These are phyloP conservation scores for Gossypium ekmanianum DNA, from an alignment of 345 rosid genomes.

Conservation along the genomic window DNA sequence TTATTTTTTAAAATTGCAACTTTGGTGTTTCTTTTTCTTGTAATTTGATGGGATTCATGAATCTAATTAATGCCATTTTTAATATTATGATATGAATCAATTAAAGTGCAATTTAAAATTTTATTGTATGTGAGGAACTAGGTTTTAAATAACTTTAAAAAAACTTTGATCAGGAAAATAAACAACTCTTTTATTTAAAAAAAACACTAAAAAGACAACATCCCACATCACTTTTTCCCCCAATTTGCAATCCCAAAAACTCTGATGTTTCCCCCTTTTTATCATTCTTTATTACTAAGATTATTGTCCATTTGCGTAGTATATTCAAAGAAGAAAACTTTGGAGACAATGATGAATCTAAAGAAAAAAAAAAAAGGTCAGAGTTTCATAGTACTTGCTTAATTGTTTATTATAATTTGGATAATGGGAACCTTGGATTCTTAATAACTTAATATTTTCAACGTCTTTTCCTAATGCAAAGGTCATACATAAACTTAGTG, in stretches of 20 bases:
- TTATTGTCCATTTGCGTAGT: neutral
- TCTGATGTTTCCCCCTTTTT: neutral
- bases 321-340: conserved; percentile 2
- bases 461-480: conserved; percentile 5
- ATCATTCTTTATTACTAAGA: neutral
- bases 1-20: neutral
- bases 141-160: neutral
- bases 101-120: neutral
- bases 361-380: neutral
- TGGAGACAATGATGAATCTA: neutral
- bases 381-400: neutral
- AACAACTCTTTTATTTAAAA: too few relatives aligned
- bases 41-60: too few relatives aligned
- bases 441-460: neutral
- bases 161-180: neutral
- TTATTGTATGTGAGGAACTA: neutral
- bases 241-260: neutral
- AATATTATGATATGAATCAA: neutral
- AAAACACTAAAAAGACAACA: neutral
- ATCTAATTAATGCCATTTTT: too few relatives aligned
- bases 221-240: neutral
- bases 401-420: neutral
- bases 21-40: too few relatives aligned
- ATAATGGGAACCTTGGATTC: neutral
- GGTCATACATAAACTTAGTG: conserved; percentile 26